These are phyloP conservation scores for Collybia nuda DNA, from an alignment of 768 basidiomycete genomes.

Conservation along the genomic window DNA sequence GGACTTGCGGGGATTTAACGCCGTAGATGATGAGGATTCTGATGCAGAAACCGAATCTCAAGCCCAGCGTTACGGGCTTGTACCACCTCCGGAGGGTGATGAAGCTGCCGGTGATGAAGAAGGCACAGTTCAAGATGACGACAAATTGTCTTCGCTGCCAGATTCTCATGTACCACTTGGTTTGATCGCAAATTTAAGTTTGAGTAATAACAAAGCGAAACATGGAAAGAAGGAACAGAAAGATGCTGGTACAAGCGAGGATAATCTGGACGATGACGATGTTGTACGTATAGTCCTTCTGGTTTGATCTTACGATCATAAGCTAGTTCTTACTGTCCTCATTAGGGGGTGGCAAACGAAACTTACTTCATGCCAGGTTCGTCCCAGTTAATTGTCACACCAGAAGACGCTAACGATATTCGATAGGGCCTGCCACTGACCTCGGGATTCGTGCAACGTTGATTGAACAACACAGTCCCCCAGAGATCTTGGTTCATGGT, in stretches of 20 bases:
- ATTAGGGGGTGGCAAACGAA: conserved; percentile 77
- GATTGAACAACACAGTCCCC: conserved; percentile 78
- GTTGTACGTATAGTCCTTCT: conserved; percentile 43
- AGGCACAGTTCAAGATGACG: conserved; percentile 37
- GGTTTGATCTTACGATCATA: conserved; percentile 9
- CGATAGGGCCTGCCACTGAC: conserved; percentile 67
- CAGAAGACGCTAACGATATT: neutral
- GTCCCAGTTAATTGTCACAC: neutral
- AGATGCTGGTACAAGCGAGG: conserved; percentile 34
- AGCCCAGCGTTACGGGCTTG: conserved; percentile 17
- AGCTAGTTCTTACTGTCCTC: neutral
- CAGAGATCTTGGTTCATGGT: conserved; percentile 80
- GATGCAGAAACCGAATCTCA: conserved; percentile 38
- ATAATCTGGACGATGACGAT: conserved; percentile 60
- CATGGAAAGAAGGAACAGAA: conserved; percentile 36
- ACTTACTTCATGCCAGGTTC: conserved; percentile 78
- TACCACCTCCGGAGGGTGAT: conserved; percentile 21
- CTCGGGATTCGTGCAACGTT: conserved; percentile 66
- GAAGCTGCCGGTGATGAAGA: conserved; percentile 30
- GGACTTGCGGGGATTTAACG: conserved; percentile 32
- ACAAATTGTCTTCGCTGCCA: conserved; percentile 54
- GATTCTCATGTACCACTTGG: conserved; percentile 76
- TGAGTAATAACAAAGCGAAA: conserved; percentile 53
- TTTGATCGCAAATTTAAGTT: conserved; percentile 68
- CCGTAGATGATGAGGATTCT: conserved; percentile 37